Evolutionary conservation across 306 rosid species (phyloP).

Genomic region (Adenanthera pavonina): DNA sequence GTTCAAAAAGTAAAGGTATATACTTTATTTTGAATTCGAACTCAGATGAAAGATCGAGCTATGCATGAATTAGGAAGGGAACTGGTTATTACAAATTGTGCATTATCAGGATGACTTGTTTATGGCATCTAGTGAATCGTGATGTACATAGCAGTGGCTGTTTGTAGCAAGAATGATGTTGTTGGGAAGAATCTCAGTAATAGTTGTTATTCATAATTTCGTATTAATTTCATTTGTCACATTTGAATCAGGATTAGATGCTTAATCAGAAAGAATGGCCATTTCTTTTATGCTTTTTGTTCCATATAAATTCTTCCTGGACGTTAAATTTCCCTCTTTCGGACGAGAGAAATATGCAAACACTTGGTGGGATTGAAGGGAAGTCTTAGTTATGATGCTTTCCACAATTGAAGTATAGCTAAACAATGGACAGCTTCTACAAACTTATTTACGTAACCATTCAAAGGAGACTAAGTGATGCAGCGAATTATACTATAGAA

Average conservation of each 20-base stretch:
- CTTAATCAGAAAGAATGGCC: neutral
- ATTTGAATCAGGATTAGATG: neutral
- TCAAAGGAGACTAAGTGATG: neutral
- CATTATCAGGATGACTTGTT: neutral
- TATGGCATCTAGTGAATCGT: neutral
- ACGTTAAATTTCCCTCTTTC: neutral
- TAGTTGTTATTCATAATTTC: neutral
- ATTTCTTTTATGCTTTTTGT: neutral
- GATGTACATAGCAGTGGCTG: neutral
- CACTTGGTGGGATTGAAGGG: neutral
- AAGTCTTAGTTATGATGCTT: neutral
- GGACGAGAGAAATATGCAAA: neutral
- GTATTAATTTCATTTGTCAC: neutral
- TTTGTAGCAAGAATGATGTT: neutral
- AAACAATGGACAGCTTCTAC: neutral
- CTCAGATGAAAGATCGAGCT: neutral
- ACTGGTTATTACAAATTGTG: neutral
- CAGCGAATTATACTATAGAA: neutral
- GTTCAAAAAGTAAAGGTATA: neutral
- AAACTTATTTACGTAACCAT: neutral
- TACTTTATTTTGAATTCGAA: constrained; percentile 26
- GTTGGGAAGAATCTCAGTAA: neutral
- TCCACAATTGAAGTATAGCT: neutral
- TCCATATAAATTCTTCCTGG: neutral
- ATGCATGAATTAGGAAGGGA: neutral